Evolutionary conservation across 495 filamentous ascomycete species (phyloP).

Genomic region (Usnea hakonensis): DNA sequence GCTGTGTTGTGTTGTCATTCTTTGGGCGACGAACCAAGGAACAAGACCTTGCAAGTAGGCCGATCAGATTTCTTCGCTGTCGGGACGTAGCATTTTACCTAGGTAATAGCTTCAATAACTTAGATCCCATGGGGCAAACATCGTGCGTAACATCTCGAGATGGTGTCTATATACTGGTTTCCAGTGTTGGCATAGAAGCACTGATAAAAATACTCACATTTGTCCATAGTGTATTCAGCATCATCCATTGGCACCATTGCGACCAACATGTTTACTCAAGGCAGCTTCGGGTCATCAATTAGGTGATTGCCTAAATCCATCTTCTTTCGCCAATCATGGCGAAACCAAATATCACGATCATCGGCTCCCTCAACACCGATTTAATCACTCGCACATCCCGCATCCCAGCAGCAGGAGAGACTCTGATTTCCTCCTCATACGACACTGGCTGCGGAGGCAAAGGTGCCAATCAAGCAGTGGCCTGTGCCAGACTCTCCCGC

Average conservation of each 20-base stretch:
- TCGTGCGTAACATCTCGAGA: too few species aligned
- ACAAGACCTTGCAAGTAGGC: too few species aligned
- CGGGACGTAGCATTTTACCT: too few species aligned
- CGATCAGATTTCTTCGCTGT: too few species aligned
- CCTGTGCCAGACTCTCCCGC: constrained; percentile 58
- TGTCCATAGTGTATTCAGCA: neutral
- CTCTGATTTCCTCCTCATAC: constrained; percentile 72
- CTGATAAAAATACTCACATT: neutral
- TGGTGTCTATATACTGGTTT: too few species aligned
- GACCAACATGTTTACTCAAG: neutral
- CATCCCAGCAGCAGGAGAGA: constrained; percentile 77
- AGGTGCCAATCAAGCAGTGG: constrained; percentile 92
- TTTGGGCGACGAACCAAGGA: too few species aligned
- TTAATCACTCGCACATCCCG: constrained; percentile 80
- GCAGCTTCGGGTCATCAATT: neutral
- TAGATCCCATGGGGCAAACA: too few species aligned
- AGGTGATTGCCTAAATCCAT: neutral
- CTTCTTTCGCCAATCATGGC: neutral
- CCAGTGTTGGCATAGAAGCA: neutral
- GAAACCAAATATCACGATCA: constrained; percentile 56
- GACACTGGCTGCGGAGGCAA: constrained; percentile 80
- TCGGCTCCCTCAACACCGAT: constrained; percentile 92
- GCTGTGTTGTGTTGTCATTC: neutral
- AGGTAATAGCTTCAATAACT: too few species aligned
- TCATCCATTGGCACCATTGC: neutral